These are phyloP conservation scores for Xerocomellus amylosporus DNA, from an alignment of 768 basidiomycete species.

Conservation along the genomic window DNA sequence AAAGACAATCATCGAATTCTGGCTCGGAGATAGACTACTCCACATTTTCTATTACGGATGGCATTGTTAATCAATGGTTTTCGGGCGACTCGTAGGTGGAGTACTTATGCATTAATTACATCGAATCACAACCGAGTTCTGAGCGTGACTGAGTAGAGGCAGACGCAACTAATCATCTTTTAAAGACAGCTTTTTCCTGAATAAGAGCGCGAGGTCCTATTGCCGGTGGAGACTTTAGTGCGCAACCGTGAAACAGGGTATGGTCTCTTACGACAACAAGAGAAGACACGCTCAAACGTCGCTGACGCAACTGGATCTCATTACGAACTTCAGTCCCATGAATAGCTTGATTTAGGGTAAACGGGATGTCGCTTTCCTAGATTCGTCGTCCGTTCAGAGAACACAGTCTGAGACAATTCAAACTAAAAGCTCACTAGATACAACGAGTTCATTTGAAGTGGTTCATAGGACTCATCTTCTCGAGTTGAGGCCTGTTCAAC, in stretches of 20 bases:
- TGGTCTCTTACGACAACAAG: slow-evolving; percentile 23
- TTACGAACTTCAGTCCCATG: not conserved
- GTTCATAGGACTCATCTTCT: not conserved
- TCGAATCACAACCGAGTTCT: not conserved
- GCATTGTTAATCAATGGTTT: not conserved
- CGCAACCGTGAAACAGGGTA: not conserved
- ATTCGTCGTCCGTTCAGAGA: not conserved
- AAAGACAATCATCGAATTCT: slow-evolving; percentile 69
- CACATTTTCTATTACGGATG: not conserved
- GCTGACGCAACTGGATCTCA: slow-evolving; percentile 3
- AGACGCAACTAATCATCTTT: not conserved
- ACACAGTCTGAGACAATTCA: not conserved
- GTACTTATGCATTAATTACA: slow-evolving; percentile 13
- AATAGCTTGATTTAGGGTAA: slow-evolving; percentile 4
- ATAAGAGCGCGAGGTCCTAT: slow-evolving; percentile 26
- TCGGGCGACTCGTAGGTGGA: not conserved
- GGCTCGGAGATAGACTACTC: slow-evolving; percentile 29
- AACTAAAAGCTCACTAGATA: slow-evolving; percentile 4
- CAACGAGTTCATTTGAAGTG: not conserved
- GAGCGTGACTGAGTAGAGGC: not conserved
- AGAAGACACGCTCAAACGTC: slow-evolving; percentile 18
- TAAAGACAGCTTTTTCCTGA: slow-evolving; percentile 2
- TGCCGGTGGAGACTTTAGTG: slow-evolving; percentile 2
- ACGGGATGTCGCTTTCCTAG: slow-evolving; percentile 10
- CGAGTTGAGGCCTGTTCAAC: slow-evolving; percentile 9